A percentile compares a stretch with the other conserved stretches of the same genome.
These are phyloP conservation scores for Candida golubevii DNA, from an alignment of 805 yeast genomes.

Conservation along the genomic window DNA sequence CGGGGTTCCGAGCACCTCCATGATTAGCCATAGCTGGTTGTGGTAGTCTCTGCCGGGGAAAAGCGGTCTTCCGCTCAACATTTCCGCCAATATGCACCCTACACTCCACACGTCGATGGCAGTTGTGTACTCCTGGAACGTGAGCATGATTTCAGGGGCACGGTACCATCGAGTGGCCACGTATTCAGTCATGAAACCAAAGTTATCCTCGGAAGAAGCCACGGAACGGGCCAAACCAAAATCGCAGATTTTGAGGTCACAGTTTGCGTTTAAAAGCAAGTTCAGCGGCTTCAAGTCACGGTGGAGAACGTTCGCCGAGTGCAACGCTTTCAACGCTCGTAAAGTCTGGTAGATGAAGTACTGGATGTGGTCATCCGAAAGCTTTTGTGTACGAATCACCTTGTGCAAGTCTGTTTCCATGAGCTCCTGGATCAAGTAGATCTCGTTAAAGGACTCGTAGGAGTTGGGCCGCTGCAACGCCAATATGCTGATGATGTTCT, in stretches of 20 bases:
- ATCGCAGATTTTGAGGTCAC: constrained; percentile 92
- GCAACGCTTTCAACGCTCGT: constrained; percentile 85
- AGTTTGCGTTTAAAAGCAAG: constrained; percentile 79
- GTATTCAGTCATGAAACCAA: constrained; percentile 90
- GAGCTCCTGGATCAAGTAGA: constrained; percentile 80
- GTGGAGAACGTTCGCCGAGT: constrained; percentile 90
- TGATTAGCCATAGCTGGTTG: constrained; percentile 79
- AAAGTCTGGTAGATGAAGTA: constrained; percentile 89
- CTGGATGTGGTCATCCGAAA: constrained; percentile 91
- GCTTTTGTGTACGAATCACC: constrained; percentile 73
- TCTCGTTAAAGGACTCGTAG: constrained; percentile 76
- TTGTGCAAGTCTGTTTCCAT: constrained; percentile 87
- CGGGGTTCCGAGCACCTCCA: constrained; percentile 87
- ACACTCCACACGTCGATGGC: constrained; percentile 97
- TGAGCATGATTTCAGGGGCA: constrained; percentile 96
- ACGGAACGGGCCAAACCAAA: constrained; percentile 82
- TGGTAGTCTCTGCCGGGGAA: constrained; percentile 95
- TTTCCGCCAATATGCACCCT: constrained; percentile 92
- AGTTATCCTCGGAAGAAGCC: constrained; percentile 59
- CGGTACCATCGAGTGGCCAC: constrained; percentile 98
- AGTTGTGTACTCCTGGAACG: constrained; percentile 87
- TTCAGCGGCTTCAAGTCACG: constrained; percentile 91
- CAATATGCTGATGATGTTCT: constrained; percentile 83
- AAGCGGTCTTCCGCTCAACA: constrained; percentile 78
- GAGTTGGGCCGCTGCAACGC: constrained; percentile 84